A percentile compares a stretch with the other conserved stretches of the same genome.
Evolutionary conservation across 2,329 filamentous ascomycete genomes (phyloP).

Genomic region (Aspergillus hortae): DNA sequence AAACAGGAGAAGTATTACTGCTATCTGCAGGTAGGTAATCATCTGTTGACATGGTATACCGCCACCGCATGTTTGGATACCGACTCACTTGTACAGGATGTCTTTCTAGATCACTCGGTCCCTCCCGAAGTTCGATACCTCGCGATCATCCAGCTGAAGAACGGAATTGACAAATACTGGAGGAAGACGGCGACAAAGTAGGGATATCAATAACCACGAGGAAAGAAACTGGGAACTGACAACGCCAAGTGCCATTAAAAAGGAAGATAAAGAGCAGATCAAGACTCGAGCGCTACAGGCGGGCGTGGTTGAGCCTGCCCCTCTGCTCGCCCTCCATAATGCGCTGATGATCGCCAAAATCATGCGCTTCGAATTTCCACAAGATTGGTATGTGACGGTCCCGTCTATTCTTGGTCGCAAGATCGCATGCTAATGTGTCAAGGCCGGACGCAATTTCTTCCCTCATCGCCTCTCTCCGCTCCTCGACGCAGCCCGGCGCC

Average conservation of each 20-base stretch:
- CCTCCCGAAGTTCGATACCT: slow-evolving; percentile 79
- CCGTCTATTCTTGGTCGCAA: not conserved
- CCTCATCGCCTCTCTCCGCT: slow-evolving; percentile 62
- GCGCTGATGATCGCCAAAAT: slow-evolving; percentile 85
- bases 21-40: slow-evolving; percentile 58
- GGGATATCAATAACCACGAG: slow-evolving; percentile 9
- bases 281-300: slow-evolving; percentile 71
- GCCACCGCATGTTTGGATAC: no score
- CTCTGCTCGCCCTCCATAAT: slow-evolving; percentile 78
- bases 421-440: not conserved
- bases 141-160: slow-evolving; percentile 90
- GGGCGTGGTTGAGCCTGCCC: slow-evolving; percentile 72
- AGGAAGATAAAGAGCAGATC: slow-evolving; percentile 73
- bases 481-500: slow-evolving; percentile 48
- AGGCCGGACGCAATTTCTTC: slow-evolving; percentile 49
- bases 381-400: slow-evolving; percentile 62
- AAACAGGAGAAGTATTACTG: slow-evolving; percentile 63
- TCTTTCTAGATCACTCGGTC: slow-evolving; percentile 76
- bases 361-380: slow-evolving; percentile 81
- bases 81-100: slow-evolving; percentile 49
- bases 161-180: slow-evolving; percentile 95
- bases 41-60: no score
- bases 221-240: slow-evolving; percentile 14
- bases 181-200: slow-evolving; percentile 71
- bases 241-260: slow-evolving; percentile 52